Conservation (phyloP, 2,329 filamentous ascomycete species). For the Alternaria brassicicola region DNA sequence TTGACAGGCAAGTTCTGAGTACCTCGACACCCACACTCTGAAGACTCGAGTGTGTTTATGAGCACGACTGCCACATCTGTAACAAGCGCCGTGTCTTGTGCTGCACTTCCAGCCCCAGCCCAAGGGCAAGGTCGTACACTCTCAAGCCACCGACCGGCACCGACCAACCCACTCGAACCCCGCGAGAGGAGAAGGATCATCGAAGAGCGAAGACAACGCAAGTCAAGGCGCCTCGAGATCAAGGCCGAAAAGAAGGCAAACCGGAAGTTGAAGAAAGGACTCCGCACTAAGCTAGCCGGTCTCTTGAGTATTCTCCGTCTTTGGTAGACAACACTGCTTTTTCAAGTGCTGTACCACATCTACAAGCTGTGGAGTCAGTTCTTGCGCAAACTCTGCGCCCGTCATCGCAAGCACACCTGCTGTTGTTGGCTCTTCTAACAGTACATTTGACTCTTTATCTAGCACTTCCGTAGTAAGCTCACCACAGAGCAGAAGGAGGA, state of each 20-base stretch:
- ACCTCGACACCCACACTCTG: background rate
- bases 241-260: background rate
- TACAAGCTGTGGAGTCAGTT: background rate
- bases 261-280: background rate
- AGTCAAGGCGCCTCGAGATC: background rate
- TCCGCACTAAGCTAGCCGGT: background rate
- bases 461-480: background rate
- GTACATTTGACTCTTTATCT: background rate
- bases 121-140: background rate
- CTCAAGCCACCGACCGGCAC: background rate
- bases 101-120: background rate
- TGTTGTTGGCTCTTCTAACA: background rate
- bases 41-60: background rate
- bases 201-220: slow-evolving; percentile 4
- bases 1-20: background rate
- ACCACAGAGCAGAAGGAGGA: background rate
- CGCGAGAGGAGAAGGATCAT: background rate
- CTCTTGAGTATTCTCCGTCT: background rate
- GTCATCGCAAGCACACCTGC: background rate
- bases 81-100: slow-evolving; percentile 2
- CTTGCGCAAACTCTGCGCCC: background rate
- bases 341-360: background rate
- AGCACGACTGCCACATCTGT: slow-evolving; percentile 1
- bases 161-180: slow-evolving; percentile 1
- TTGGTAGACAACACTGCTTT: background rate